Conservation (phyloP, 208 protist species). For the Acanthamoeba pearcei region DNA sequence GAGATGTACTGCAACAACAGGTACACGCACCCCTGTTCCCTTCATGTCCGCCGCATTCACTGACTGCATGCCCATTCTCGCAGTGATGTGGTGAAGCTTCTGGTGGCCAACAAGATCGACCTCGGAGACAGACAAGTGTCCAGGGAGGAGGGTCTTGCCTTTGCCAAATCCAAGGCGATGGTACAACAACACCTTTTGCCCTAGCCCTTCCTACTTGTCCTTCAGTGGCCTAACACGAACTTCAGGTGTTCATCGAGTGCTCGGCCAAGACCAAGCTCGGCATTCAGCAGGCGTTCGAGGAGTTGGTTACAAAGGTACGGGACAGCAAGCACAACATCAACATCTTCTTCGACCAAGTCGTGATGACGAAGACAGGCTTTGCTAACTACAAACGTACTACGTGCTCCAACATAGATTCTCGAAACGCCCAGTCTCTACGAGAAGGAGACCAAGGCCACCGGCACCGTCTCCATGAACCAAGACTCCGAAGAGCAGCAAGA, state of each 20-base stretch:
- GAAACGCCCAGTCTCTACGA: conserved; percentile 55
- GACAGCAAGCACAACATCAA: too few species aligned
- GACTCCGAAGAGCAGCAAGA: neutral
- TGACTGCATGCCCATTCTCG: neutral
- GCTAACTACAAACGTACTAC: neutral
- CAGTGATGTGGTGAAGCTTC: conserved; percentile 60
- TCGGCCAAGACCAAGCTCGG: conserved; percentile 71
- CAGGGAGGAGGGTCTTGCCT: conserved; percentile 58
- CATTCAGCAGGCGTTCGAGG: conserved; percentile 64
- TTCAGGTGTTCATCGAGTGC: conserved; percentile 61
- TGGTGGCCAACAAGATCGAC: conserved; percentile 71
- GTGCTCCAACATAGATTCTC: conserved; percentile 2
- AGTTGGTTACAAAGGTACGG: conserved; percentile 51
- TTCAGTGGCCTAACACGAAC: too few species aligned
- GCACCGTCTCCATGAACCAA: neutral
- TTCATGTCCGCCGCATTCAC: too few species aligned
- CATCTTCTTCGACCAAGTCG: too few species aligned
- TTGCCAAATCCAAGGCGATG: conserved; percentile 61
- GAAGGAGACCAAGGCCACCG: neutral
- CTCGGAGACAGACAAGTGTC: conserved; percentile 34
- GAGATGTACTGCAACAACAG: conserved; percentile 75
- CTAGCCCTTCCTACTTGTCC: neutral
- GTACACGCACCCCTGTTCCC: neutral
- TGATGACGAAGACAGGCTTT: too few species aligned
- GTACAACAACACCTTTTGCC: neutral